A percentile compares a stretch with the other conserved stretches of the same genome.
These are phyloP conservation scores for Zhuliangozyma parablackwelliae DNA, from an alignment of 1,139 yeast genomes.

Conservation along the genomic window DNA sequence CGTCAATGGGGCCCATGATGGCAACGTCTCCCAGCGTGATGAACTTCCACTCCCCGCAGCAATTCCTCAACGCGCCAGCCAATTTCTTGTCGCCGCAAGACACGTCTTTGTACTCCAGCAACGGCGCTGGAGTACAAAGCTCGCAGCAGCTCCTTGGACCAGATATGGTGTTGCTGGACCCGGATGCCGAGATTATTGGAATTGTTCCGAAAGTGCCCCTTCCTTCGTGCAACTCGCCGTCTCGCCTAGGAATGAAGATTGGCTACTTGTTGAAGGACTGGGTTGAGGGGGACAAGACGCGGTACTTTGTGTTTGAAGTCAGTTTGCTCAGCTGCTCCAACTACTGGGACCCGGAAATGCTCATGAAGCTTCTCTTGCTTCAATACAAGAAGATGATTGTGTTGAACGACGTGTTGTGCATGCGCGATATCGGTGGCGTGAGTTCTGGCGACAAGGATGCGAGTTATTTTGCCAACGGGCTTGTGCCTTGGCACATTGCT, in stretches of 20 bases:
- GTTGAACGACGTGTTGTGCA: conserved; percentile 39
- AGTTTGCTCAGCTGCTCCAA: conserved; percentile 67
- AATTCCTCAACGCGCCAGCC: conserved; percentile 32
- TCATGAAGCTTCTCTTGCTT: conserved; percentile 55
- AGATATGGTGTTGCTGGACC: conserved; percentile 43
- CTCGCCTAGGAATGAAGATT: conserved; percentile 65
- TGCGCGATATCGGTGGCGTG: conserved; percentile 21
- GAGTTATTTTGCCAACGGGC: conserved; percentile 13
- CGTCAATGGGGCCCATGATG: conserved; percentile 18
- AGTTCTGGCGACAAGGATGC: neutral
- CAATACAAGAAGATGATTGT: conserved; percentile 69
- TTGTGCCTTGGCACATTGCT: conserved; percentile 79
- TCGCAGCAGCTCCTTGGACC: conserved; percentile 2
- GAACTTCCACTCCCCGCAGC: conserved; percentile 37
- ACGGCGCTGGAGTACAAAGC: neutral
- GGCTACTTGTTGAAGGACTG: conserved; percentile 58
- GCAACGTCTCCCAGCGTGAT: conserved; percentile 35
- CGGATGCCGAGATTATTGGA: conserved; percentile 58
- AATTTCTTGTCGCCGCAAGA: conserved; percentile 36
- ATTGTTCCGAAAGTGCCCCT: conserved; percentile 56
- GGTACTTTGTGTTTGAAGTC: conserved; percentile 48
- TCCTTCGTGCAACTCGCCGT: conserved; percentile 66
- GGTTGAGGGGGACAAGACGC: conserved; percentile 7
- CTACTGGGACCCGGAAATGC: conserved; percentile 49
- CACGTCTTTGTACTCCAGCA: neutral